These are phyloP conservation scores for Penicillium fimorum DNA, from an alignment of 495 filamentous ascomycete genomes.

Conservation along the genomic window DNA sequence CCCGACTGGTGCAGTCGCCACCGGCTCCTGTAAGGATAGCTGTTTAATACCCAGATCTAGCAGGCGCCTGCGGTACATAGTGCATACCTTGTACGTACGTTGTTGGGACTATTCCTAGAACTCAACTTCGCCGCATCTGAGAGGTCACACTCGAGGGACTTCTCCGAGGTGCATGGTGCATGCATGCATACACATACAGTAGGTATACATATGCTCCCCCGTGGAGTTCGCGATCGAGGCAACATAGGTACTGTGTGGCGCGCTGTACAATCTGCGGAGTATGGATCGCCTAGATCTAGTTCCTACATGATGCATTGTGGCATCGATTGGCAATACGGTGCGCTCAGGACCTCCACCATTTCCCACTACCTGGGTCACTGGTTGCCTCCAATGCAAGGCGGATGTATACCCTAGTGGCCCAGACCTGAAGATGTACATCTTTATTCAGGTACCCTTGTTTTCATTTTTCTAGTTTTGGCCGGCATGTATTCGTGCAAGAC, in stretches of 20 bases:
- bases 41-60: conserved; percentile 22
- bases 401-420: conserved; percentile 15
- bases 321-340: not conserved
- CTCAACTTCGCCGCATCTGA: conserved; percentile 34
- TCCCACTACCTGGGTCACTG: conserved; percentile 25
- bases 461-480: not conserved
- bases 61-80: conserved; percentile 11
- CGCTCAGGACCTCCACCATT: conserved; percentile 10
- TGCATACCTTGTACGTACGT: not conserved
- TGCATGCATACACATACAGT: conserved; percentile 3
- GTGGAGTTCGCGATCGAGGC: conserved; percentile 21
- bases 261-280: not conserved
- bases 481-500: conserved; percentile 8
- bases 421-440: conserved; percentile 8
- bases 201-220: conserved; percentile 7
- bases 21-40: conserved; percentile 28
- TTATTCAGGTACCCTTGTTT: conserved; percentile 28
- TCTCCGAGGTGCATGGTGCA: conserved; percentile 9
- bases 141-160: conserved; percentile 18
- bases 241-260: conserved; percentile 6
- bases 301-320: conserved; percentile 12
- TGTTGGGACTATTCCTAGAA: conserved; percentile 21
- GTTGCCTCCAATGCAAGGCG: conserved; percentile 32
- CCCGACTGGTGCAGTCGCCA: conserved; percentile 21
- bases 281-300: not conserved